Percentiles rank a stretch among this genome's conserved stretches.
phyloP scores from a whole-genome alignment of 139 green algal species.

The Chlamydomonas incerta region DNA sequence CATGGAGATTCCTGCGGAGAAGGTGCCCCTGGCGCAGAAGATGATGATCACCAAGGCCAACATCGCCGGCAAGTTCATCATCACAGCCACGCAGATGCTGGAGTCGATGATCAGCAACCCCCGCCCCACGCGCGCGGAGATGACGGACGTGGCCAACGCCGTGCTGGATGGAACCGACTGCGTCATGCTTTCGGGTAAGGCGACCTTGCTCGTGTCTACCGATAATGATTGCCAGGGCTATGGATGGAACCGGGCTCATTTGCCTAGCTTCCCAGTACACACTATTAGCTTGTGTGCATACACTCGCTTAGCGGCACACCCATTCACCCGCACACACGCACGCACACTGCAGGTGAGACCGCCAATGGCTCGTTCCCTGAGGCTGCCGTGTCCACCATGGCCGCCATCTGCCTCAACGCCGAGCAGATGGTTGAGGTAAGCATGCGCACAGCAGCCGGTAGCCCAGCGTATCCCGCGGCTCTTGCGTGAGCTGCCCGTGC shows the following conservation, averaged over 20 bases:
- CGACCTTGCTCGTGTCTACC: too few species aligned
- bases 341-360: constrained; percentile 65
- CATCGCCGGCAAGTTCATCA: constrained; percentile 70
- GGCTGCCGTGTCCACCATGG: constrained; percentile 80
- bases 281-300: too few species aligned
- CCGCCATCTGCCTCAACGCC: constrained; percentile 77
- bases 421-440: constrained; percentile 69
- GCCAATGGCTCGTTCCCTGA: constrained; percentile 76
- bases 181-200: constrained; percentile 80
- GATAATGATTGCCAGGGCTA: too few species aligned
- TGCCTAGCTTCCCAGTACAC: too few species aligned
- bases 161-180: constrained; percentile 82
- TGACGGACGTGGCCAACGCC: constrained; percentile 86
- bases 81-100: constrained; percentile 63
- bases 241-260: too few species aligned
- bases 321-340: too few species aligned
- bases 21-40: constrained; percentile 74
- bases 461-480: too few species aligned
- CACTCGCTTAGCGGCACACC: too few species aligned
- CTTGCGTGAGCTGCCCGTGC: too few species aligned
- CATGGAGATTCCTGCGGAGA: constrained; percentile 76
- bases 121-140: constrained; percentile 77
- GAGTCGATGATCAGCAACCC: constrained; percentile 72
- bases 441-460: too few species aligned
- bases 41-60: constrained; percentile 78